Base-by-base conservation (phyloP, 2,329 filamentous ascomycete genomes). In the Ophiosphaerella korrae region DNA sequence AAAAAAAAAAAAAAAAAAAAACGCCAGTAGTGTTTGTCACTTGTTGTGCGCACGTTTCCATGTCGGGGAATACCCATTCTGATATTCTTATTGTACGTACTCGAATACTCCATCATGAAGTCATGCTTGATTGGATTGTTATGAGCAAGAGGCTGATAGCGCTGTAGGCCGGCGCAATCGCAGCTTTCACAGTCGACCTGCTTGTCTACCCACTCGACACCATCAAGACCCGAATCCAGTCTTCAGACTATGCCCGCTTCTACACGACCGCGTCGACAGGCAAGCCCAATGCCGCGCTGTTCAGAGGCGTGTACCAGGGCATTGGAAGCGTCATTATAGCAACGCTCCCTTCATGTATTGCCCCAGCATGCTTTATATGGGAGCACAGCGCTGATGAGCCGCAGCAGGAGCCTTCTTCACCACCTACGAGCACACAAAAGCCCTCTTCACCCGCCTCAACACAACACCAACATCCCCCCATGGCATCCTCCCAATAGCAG, bases 161-260 rank as follows among this genome's bases (percentile, higher is more conserved):
- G 18, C 3, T 41, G n/a, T 45, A 94, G 89, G 90, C 92, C 40
- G 92, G 92, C 48, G 91, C 90, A 46, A 82, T 89, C 46, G 92
- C 92, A 56, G 92, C 91, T 23, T 91, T 96, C 70, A 88, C 88
- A 1, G 88, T 96, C 49, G 91, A 96, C 72, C 78, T 95, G 42
- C 79, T 96, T 13, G 84, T 96, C 32, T 96, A 94, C 66, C 92
- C 92, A 0, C 80, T 96, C 13, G 92, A 96, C 70, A 97, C 92
- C 0, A 79, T 96, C 64, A 96, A 96, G 71, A 96, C 92, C 7
- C 84, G 92, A 8, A 82, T 90, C 41, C 92, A 96, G 71, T 91
- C 88, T 45, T 87, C 86, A 11, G 84, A 92, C 63, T 94, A 92
- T 74, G 77, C 84, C 33, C 81, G 82, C 42, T 80, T 87, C 0